Conservation (phyloP, 129 eudicot genomes). For the Flaveria ramosissima region DNA sequence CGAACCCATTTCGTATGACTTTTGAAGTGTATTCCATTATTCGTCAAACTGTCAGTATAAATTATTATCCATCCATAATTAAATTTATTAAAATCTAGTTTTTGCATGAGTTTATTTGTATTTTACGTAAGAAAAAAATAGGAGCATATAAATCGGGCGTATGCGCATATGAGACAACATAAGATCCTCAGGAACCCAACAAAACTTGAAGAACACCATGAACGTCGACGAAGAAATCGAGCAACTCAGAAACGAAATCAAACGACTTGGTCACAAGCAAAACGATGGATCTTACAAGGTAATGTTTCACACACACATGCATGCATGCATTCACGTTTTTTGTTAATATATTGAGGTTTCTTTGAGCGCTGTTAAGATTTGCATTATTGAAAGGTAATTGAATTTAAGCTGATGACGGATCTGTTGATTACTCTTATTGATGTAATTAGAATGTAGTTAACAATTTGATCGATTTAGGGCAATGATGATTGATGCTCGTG, state of each 20-base stretch:
- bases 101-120: no score
- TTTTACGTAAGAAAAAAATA: neutral
- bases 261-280: conserved; percentile 79
- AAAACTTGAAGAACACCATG: conserved; percentile 46
- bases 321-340: neutral
- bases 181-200: conserved; percentile 18
- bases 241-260: conserved; percentile 79
- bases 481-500: neutral
- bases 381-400: no score
- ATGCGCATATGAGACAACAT: conserved; percentile 4
- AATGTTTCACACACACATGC: neutral
- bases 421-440: neutral
- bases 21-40: no score
- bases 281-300: conserved; percentile 93
- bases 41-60: no score
- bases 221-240: conserved; percentile 90
- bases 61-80: no score
- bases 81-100: no score
- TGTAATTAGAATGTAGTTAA: neutral
- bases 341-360: neutral
- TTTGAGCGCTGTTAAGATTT: neutral
- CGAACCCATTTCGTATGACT: no score
- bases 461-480: conserved; percentile 8
- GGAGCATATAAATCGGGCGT: conserved; percentile 11
- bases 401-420: neutral